A percentile compares a stretch with the other conserved stretches of the same genome.
Conservation (phyloP, 2,329 filamentous ascomycete species). For the Ramularia endophylla region DNA sequence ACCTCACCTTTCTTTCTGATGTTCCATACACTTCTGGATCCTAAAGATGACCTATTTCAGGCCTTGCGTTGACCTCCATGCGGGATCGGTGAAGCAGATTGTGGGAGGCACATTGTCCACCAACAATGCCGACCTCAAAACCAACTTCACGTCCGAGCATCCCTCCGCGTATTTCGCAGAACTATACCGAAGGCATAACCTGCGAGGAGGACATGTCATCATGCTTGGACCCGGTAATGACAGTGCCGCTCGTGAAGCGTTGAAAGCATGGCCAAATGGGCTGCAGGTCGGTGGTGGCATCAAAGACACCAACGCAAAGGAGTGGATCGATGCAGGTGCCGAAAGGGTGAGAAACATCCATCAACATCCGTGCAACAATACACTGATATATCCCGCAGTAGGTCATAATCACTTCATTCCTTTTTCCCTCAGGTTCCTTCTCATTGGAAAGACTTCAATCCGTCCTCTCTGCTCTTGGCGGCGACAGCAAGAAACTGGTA, state of each 20-base stretch:
- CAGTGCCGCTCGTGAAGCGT: slow-evolving; percentile 68
- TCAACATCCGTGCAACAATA: not conserved
- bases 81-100: slow-evolving; percentile 98
- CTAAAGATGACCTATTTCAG: slow-evolving; percentile 79
- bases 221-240: slow-evolving; percentile 91
- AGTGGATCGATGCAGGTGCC: slow-evolving; percentile 84
- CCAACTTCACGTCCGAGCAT: slow-evolving; percentile 85
- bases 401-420: slow-evolving; percentile 95
- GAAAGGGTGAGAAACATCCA: slow-evolving; percentile 55
- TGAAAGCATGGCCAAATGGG: slow-evolving; percentile 69
- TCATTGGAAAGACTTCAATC: slow-evolving; percentile 68
- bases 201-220: slow-evolving; percentile 85
- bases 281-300: slow-evolving; percentile 95
- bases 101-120: slow-evolving; percentile 78
- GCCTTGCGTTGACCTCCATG: slow-evolving; percentile 94
- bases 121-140: slow-evolving; percentile 54
- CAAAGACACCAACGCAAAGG: slow-evolving; percentile 71
- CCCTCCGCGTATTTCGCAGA: slow-evolving; percentile 74
- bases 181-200: slow-evolving; percentile 68
- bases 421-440: slow-evolving; percentile 81
- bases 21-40: not conserved
- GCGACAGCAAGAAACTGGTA: slow-evolving; percentile 75
- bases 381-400: slow-evolving; percentile 40
- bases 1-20: not conserved
- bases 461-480: slow-evolving; percentile 65